These are phyloP conservation scores for Solanum lycopersicoides DNA, from an alignment of 257 asterid genomes.

Conservation along the genomic window DNA sequence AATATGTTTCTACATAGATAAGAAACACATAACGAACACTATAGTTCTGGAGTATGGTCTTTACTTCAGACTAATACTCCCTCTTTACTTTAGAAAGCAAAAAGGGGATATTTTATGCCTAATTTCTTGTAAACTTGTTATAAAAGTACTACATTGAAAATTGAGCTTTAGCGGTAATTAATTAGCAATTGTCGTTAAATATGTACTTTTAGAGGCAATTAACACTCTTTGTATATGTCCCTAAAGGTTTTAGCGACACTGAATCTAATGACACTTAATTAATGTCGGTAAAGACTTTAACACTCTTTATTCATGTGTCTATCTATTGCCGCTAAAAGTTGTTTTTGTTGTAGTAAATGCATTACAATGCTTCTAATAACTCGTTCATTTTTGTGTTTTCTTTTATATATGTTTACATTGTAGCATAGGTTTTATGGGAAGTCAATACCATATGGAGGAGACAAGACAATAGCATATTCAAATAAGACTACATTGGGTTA, in stretches of 20 bases:
- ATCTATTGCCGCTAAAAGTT: too few relatives aligned
- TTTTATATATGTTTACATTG: constrained; percentile 10
- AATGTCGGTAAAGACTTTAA: too few relatives aligned
- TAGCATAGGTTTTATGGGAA: constrained; percentile 84
- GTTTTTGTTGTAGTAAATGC: too few relatives aligned
- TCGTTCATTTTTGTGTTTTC: background rate
- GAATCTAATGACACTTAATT: too few relatives aligned
- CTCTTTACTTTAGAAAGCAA: background rate
- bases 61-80: background rate
- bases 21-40: background rate
- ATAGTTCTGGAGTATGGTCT: background rate
- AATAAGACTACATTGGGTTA: constrained; percentile 75
- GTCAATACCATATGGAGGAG: constrained; percentile 73
- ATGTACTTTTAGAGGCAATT: too few relatives aligned
- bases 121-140: background rate
- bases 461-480: constrained; percentile 40
- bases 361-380: background rate
- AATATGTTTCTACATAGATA: too few relatives aligned
- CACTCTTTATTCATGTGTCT: too few relatives aligned
- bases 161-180: too few relatives aligned
- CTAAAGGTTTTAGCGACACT: too few relatives aligned
- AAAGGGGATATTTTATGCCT: background rate
- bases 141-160: too few relatives aligned
- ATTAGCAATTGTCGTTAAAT: too few relatives aligned
- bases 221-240: too few relatives aligned